Evolutionary conservation across 495 filamentous ascomycete genomes (phyloP), one percentile per base, ranked within the genome.

Genomic region (Penicillium bialowiezense): DNA sequence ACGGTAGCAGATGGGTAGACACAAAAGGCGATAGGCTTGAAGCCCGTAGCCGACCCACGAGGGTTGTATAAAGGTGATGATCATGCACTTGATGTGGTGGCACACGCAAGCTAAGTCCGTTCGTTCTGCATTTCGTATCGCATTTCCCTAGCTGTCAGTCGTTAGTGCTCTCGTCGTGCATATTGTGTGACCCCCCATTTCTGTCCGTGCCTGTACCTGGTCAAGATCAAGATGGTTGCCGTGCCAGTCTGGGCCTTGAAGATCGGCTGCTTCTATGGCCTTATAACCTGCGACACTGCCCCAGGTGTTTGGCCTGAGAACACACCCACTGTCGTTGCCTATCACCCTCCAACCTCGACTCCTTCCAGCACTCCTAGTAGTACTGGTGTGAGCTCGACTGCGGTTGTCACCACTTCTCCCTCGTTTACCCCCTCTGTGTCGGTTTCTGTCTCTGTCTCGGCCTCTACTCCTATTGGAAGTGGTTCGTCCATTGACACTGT

Each of bases 231-330:
- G 52, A 66, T 71, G 68, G 50, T 60, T 39, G 53, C 58, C 23
- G 31, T 62, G 34, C 63, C 62, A 31, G 45, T 48, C 29, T 65
- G 60, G 55, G 51, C 60, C 33, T 33, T 69, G 24, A 46, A 60
- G 51, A 28, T 59, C 15, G 59, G 55, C 21, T 69, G 68, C 38
- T 71, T 56, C 59, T 64, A 60, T 31, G 68, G 62, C 26, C 51
- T 71, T 66, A 64, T 71, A 68, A 69, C 64, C 33, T 71, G 68
- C 64, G 54, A 60, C 50, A 65, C 68, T 41, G 57, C 55, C 59
- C 65, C 63, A 8, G 68, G 66, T 40, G 62, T 59, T 49, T 71
- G 59, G 60, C 58, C 62, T 41, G 26, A 58, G 14, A 24, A 36
- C 15, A 50, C 20, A 2, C 65, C 67, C 24, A 58, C 55, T 36